A percentile compares a stretch with the other conserved stretches of the same genome.
Evolutionary conservation across 2,329 filamentous ascomycete species (phyloP).

Genomic region (Sarocladium strictum): DNA sequence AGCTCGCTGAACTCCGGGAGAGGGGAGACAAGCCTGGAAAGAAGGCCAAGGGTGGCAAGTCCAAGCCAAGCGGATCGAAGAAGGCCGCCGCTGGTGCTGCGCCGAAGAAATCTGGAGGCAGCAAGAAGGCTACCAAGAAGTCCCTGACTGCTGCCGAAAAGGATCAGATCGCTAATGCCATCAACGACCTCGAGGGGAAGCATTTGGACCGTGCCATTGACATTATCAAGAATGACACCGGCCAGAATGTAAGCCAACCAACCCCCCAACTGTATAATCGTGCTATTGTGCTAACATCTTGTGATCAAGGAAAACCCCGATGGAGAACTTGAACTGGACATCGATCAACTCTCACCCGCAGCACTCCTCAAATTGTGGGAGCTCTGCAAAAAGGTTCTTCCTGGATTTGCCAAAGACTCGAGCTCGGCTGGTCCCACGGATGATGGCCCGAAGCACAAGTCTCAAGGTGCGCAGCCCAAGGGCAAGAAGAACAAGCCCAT

Average conservation of each 20-base stretch:
- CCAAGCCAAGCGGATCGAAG: conserved; percentile 37
- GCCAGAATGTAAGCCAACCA: conserved; percentile 41
- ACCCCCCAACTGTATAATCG: background rate
- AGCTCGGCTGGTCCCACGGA: conserved; percentile 15
- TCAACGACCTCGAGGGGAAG: conserved; percentile 71
- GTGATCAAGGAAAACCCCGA: conserved; percentile 51
- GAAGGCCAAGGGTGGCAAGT: conserved; percentile 50
- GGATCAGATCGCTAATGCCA: conserved; percentile 81
- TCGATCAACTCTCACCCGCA: conserved; percentile 50
- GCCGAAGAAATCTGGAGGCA: conserved; percentile 28
- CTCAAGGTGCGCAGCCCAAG: conserved; percentile 28
- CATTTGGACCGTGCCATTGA: conserved; percentile 76
- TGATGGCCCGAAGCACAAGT: conserved; percentile 9
- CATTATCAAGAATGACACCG: conserved; percentile 85
- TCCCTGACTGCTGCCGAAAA: conserved; percentile 75
- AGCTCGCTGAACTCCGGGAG: conserved; percentile 45
- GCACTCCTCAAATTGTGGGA: conserved; percentile 48
- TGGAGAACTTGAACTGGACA: conserved; percentile 54
- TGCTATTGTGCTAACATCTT: background rate
- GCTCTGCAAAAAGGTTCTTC: conserved; percentile 36
- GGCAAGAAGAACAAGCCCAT: conserved; percentile 72
- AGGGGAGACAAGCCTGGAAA: conserved; percentile 47
- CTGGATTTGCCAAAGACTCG: conserved; percentile 31
- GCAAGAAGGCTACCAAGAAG: conserved; percentile 41
- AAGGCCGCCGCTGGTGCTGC: conserved; percentile 31